These are phyloP conservation scores for Coemansia erecta DNA, from an alignment of 192 early-diverging fungal genomes.

Conservation along the genomic window DNA sequence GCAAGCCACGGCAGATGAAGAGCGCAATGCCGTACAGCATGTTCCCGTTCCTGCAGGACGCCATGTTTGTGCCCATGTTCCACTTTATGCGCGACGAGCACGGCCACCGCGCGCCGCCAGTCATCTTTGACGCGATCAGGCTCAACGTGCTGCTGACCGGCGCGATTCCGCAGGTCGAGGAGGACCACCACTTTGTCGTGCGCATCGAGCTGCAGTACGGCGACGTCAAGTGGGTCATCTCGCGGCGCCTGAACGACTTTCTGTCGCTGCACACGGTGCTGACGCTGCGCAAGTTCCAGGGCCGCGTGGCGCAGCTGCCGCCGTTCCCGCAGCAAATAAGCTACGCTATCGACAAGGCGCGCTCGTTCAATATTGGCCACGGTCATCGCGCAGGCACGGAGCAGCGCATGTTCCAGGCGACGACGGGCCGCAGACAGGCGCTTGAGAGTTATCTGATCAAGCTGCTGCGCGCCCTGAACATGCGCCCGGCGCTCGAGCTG, in stretches of 20 bases:
- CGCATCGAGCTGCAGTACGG: conserved; percentile 77
- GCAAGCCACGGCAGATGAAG: conserved; percentile 41
- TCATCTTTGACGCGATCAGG: conserved; percentile 54
- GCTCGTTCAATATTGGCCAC: conserved; percentile 36
- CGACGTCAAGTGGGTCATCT: conserved; percentile 74
- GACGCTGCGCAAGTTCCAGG: conserved; percentile 53
- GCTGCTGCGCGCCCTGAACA: conserved; percentile 58
- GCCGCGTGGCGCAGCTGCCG: conserved; percentile 40
- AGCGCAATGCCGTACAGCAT: conserved; percentile 30
- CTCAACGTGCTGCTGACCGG: conserved; percentile 32
- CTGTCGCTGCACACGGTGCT: conserved; percentile 63
- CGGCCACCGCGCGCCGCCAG: conserved; percentile 48
- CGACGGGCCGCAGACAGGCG: conserved; percentile 55
- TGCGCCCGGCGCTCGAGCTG: conserved; percentile 65
- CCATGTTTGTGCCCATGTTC: conserved; percentile 55
- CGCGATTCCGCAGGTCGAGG: conserved; percentile 8
- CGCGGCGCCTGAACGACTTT: conserved; percentile 65
- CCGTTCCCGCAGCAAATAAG: conserved; percentile 48
- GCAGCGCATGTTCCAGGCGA: conserved; percentile 37
- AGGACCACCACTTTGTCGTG: conserved; percentile 58
- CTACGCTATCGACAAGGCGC: conserved; percentile 40
- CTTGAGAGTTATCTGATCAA: conserved; percentile 63
- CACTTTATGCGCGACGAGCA: conserved; percentile 54
- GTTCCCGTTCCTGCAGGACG: conserved; percentile 55
- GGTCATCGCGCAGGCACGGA: conserved; percentile 7